Evolutionary conservation across 2,329 filamentous ascomycete genomes (phyloP), one percentile per base, ranked within the genome.

Genomic region (Emergomyces africanus): DNA sequence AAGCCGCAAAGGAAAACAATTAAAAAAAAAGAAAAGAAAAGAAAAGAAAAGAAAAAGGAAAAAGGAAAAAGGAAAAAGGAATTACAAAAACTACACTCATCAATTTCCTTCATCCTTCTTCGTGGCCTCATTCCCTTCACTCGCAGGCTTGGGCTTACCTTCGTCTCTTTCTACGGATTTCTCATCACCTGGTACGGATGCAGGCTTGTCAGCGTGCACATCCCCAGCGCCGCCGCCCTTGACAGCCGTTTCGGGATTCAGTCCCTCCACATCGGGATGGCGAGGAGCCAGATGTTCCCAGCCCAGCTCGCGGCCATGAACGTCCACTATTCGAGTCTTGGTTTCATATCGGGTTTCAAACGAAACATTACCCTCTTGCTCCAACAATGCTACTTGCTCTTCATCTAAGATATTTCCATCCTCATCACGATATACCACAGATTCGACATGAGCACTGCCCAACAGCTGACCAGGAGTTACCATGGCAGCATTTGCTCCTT

Each of bases 271-370:
- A 66, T 83, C 81, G 1, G 80, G 81, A 66, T 83, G 81, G 61
- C 77, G 77, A 51, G 78, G 81, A 57, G 77, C 80, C 25, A 73
- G 65, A 41, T 70, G 71, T 59, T 76, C 68, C 28, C 72, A 64
- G 54, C 70, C 67, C n/a, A 96, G 74, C 69, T 95, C 88, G 64
- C 91, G 90, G 61, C 91, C 94, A 49, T 84, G 72, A 57, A 82
- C 83, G 72, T 96, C 90, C 46, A 96, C 79, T 59, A 97, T 75
- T 60, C 89, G 86, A 9, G 90, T 96, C 64, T 88, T 83, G n/a
- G 92, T 96, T 79, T 97, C 92, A 71, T 96, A 96, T 65, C 87
- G 87, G 14, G 94, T 97, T 77, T 95, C 86, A 77, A 99, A 96
- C 68, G 90, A 89, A 61, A 97, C 91, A 74, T 96, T 95, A 68